Conservation (phyloP, 202 grass and related monocot species). For the Saccharum hybrid region DNA sequence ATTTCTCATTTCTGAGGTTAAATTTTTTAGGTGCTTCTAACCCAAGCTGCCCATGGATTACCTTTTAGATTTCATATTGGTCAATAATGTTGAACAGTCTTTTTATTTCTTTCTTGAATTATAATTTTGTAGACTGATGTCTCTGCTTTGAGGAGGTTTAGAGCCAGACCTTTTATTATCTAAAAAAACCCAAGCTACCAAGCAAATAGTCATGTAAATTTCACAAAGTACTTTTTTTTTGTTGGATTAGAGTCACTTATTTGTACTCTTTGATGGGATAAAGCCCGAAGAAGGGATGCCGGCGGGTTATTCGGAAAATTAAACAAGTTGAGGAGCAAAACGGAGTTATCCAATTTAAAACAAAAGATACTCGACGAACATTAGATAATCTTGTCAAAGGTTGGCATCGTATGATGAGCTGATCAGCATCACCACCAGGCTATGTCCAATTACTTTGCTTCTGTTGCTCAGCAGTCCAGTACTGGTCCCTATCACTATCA, state of each 20-base stretch:
- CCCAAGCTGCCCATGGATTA: not conserved
- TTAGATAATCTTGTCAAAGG: not conserved
- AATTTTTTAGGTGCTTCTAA: not conserved
- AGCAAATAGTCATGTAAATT: no score
- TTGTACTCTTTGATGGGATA: no score
- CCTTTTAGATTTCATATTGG: not conserved
- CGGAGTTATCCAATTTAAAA: not conserved
- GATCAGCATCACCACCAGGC: not conserved
- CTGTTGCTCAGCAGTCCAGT: not conserved
- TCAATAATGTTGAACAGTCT: no score
- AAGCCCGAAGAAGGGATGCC: no score
- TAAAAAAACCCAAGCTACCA: not conserved
- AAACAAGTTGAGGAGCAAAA: not conserved
- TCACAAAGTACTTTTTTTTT: no score
- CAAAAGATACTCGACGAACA: conserved; percentile 14
- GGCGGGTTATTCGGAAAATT: not conserved
- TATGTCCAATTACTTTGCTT: not conserved
- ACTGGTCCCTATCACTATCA: conserved; percentile 22
- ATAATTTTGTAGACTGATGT: no score
- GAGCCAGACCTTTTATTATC: not conserved
- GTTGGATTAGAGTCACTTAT: no score
- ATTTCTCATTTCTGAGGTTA: not conserved
- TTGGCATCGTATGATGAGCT: conserved; percentile 13
- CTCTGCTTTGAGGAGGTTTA: no score
- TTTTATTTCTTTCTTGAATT: no score